Base-by-base conservation (phyloP, 2,329 filamentous ascomycete species). In the Diaporthe ampelina region DNA sequence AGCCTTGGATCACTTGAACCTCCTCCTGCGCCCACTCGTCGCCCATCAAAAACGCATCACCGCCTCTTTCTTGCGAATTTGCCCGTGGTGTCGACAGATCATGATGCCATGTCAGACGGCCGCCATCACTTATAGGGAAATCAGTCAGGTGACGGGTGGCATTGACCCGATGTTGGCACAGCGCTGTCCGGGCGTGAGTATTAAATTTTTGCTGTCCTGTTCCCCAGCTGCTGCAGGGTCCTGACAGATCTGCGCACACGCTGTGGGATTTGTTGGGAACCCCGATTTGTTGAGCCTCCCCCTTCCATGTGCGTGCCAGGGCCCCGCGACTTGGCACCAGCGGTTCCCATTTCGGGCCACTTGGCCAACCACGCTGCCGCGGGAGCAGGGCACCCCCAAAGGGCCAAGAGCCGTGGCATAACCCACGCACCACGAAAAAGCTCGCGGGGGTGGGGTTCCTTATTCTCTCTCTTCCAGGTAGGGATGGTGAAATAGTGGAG, bases 241-340 rank as follows among this genome's bases (percentile, higher is more conserved):
- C 63, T 54, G 32, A 68, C 48, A 68, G 48, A 68, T 68, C 63
- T 68, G 63, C 63, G 48, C 70, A 43, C n/a, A 43, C n/a, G 45
- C 48, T 32, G 57, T 59, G 50, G 26, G 57, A 61, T 73, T 75
- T 75, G 73, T 75, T 75, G 73, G 73, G 73, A 67, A 73, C 45
- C 54, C 52, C 57, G 68, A 75, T 73, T 75, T 75, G 73, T 75
- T 75, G 73, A 75, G 73, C 73, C 73, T 75, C 73, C 48, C 29
- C 37, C 40, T 54, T 68, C 48, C 63, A 54, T n/a, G 21, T n/a
- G 45, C 26, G 40, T 70, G 43, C 26, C 68, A 59, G 40, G 54
- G 40, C 26, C 19, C 35, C 24, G 32, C 56, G 29, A 29, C 63
- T 68, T 68, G 63, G 63, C 63, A 54, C 40, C 32, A 54, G 13